phyloP scores from a whole-genome alignment of 164 flowering plant species.

The Vitis amurensis region DNA sequence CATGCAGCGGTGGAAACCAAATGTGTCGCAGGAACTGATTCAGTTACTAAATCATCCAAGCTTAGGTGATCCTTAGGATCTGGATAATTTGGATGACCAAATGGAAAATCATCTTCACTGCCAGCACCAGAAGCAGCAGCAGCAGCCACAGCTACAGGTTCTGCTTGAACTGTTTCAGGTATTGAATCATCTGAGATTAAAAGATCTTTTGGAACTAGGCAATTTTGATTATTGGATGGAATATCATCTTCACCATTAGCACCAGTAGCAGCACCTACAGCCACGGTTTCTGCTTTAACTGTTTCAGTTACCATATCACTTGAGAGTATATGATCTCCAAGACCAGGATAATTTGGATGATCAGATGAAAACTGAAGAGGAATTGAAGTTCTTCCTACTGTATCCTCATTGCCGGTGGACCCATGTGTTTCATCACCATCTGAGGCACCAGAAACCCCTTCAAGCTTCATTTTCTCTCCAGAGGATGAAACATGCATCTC shows the following conservation, averaged over 20 bases:
- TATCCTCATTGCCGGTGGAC: conserved; percentile 5
- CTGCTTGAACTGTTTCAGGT: too few relatives aligned
- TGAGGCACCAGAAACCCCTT: conserved; percentile 9
- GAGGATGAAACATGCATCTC: conserved; percentile 19
- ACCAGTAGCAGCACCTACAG: too few relatives aligned
- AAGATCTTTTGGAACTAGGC: too few relatives aligned
- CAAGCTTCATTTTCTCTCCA: conserved; percentile 20
- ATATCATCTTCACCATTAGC: too few relatives aligned
- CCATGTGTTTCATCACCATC: conserved; percentile 18
- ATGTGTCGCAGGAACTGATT: conserved; percentile 7
- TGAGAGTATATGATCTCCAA: conserved; percentile 9
- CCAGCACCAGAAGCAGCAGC: too few relatives aligned
- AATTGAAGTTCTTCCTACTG: conserved; percentile 10
- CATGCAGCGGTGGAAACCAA: conserved; percentile 9
- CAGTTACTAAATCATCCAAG: conserved; percentile 15
- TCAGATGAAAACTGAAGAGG: conserved; percentile 20
- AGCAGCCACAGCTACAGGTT: too few relatives aligned
- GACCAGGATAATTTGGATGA: conserved; percentile 2
- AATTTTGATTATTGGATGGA: too few relatives aligned
- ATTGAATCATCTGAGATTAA: too few relatives aligned
- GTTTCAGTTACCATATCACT: too few relatives aligned
- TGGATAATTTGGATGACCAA: conserved; percentile 6
- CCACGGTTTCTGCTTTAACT: too few relatives aligned
- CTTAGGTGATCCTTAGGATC: conserved; percentile 10
- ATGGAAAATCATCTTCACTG: conserved; percentile 10